These are phyloP conservation scores for Boletus sp. DNA, from an alignment of 1,284 basidiomycete genomes.

Conservation along the genomic window DNA sequence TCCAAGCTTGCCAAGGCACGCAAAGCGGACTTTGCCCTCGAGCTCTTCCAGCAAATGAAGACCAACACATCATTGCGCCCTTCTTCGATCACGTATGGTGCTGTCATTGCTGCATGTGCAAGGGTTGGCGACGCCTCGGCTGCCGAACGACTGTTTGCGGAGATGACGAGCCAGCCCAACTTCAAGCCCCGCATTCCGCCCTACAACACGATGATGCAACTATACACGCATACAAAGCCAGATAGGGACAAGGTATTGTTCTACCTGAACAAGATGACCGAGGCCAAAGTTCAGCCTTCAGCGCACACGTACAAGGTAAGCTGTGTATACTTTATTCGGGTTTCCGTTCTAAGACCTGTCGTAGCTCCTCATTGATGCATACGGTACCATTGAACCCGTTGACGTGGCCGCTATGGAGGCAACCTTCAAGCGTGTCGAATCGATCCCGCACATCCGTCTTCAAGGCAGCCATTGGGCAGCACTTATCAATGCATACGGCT, in stretches of 20 bases:
- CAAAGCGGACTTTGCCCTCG: slow-evolving; percentile 86
- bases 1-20: slow-evolving; percentile 92
- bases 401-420: slow-evolving; percentile 78
- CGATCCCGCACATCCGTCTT: slow-evolving; percentile 58
- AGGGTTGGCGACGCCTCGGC: slow-evolving; percentile 88
- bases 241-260: slow-evolving; percentile 77
- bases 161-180: slow-evolving; percentile 77
- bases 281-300: slow-evolving; percentile 71
- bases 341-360: slow-evolving; percentile 21
- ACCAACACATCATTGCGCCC: slow-evolving; percentile 60
- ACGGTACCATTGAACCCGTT: slow-evolving; percentile 86
- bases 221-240: slow-evolving; percentile 90
- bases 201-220: slow-evolving; percentile 99
- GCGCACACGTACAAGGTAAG: slow-evolving; percentile 92
- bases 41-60: slow-evolving; percentile 88
- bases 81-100: slow-evolving; percentile 93
- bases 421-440: slow-evolving; percentile 67
- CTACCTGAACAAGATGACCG: slow-evolving; percentile 76
- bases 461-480: slow-evolving; percentile 92
- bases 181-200: slow-evolving; percentile 93
- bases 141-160: slow-evolving; percentile 83
- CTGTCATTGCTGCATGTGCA: slow-evolving; percentile 93
- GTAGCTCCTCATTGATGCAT: slow-evolving; percentile 88
- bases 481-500: slow-evolving; percentile 91
- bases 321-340: slow-evolving; percentile 2